Evolutionary conservation across 1,284 basidiomycete species (phyloP), one percentile per base, ranked within the genome.

Genomic region (Apiotrichum gracile): DNA sequence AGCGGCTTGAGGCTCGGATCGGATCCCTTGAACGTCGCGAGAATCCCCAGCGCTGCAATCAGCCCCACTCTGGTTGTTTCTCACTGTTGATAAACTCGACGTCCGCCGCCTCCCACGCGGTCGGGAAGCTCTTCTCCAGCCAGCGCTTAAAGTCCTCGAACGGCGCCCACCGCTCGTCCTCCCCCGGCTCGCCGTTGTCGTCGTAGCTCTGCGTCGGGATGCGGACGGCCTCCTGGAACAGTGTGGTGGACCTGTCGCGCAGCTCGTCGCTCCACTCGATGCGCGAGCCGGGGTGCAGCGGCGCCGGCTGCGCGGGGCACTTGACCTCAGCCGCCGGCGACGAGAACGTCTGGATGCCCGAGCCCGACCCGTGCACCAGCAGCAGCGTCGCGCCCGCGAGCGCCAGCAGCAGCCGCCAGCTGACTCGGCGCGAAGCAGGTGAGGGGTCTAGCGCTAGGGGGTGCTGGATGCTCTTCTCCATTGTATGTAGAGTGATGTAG

Each of bases 1-100:
- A 78, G 62, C 0, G 79, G 79, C 54, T 79, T 77, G 44, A 80
- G 70, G n/a, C 60, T 56, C 7, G 64, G 54, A 49, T 80, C 75
- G 5, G 69, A 67, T 4, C 79, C 79, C 35, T 74, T 49, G 57
- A 78, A 74, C 0, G 77, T 79, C 49, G 75, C 76, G 7, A 79
- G 49, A 26, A 79, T 73, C 27, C 77, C 78, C 27, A 78, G 70
- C 2, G 69, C 67, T 69, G 41, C 17, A 14, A n/a, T 40, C 24
- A 35, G 40, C 8, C 10, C 27, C 39, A 31, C 10, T 44, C 16
- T 26, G 6, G 38, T 25, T 42, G n/a, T n/a, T 16, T 58, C 67
- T 42, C 43, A 70, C 68, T 66, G 61, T 80, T 78, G 59, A 80
- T 71, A 31, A 70, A 67, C 51, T 74, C 74, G 34, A 75, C 58